A percentile compares a stretch with the other conserved stretches of the same genome.
Conservation (phyloP, 495 filamentous ascomycete species). For the Penicillium malachiteum region DNA sequence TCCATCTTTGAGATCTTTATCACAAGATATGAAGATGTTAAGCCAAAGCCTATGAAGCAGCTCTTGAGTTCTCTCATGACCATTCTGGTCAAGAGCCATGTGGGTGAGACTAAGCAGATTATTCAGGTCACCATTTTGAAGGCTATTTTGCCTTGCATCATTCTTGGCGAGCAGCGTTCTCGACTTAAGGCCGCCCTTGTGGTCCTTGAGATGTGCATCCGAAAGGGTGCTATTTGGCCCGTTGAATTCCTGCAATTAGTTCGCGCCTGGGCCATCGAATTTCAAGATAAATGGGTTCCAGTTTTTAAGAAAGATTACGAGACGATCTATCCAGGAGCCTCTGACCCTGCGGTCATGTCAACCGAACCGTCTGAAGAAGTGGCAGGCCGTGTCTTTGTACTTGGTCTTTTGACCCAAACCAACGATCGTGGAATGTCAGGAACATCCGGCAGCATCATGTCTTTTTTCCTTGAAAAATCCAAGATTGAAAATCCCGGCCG, state of each 20-base stretch:
- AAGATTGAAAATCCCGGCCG: conserved; percentile 23
- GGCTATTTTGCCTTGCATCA: conserved; percentile 34
- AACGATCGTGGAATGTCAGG: conserved; percentile 58
- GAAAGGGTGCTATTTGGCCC: conserved; percentile 33
- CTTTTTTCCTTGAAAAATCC: conserved; percentile 53
- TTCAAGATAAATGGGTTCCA: conserved; percentile 29
- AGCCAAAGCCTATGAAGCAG: conserved; percentile 72
- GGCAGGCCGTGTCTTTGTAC: conserved; percentile 33
- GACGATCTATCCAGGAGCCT: conserved; percentile 22
- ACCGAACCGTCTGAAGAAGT: conserved; percentile 11
- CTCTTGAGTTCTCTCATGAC: conserved; percentile 59
- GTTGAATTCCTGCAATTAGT: conserved; percentile 32
- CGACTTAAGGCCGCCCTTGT: conserved; percentile 42
- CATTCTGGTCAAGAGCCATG: conserved; percentile 51
- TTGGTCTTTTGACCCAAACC: conserved; percentile 38
- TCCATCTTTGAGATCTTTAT: conserved; percentile 69
- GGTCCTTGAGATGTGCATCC: conserved; percentile 42
- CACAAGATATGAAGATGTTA: conserved; percentile 69
- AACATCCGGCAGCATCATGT: conserved; percentile 62
- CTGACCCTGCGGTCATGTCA: conserved; percentile 7
- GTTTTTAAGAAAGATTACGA: conserved; percentile 33
- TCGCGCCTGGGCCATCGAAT: conserved; percentile 33
- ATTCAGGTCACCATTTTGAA: conserved; percentile 25
- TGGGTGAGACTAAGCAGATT: conserved; percentile 20
- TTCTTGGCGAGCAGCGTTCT: conserved; percentile 41